Evolutionary conservation across 257 asterid genomes (phyloP).

Genomic region (Catharanthus roseus): DNA sequence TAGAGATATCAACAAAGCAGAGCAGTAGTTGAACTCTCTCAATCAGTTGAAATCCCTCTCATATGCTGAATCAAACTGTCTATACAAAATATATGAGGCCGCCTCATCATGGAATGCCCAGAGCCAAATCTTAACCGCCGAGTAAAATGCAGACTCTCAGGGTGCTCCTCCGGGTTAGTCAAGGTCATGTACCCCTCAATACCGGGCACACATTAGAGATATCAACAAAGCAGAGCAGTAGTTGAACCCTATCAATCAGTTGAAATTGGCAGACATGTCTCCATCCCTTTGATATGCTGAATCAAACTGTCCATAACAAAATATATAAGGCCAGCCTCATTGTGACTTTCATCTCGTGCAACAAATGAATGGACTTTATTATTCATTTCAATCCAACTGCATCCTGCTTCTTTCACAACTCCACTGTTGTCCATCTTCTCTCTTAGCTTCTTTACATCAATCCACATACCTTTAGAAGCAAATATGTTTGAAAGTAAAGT

Average conservation of each 20-base stretch:
- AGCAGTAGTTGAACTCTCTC: background rate
- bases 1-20: too few relatives aligned
- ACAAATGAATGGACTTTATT: slow-evolving; percentile 26
- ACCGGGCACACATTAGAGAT: too few relatives aligned
- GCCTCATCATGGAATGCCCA: too few relatives aligned
- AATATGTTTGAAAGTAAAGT: slow-evolving; percentile 40
- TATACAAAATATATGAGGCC: too few relatives aligned
- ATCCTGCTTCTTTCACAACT: slow-evolving; percentile 39
- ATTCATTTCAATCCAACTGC: slow-evolving; percentile 46
- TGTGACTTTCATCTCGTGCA: slow-evolving; percentile 30
- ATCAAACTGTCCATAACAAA: slow-evolving; percentile 21
- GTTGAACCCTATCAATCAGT: background rate
- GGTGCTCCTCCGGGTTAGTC: too few relatives aligned
- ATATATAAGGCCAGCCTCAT: slow-evolving; percentile 22
- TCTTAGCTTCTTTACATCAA: slow-evolving; percentile 34
- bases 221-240: background rate
- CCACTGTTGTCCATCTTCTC: slow-evolving; percentile 32
- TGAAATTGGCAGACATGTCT: slow-evolving; percentile 7
- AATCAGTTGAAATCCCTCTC: too few relatives aligned
- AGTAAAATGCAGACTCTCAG: too few relatives aligned
- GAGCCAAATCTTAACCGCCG: too few relatives aligned
- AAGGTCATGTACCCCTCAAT: too few relatives aligned
- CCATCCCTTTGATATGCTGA: slow-evolving; percentile 26
- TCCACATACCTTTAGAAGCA: slow-evolving; percentile 48
- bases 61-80: too few relatives aligned